Percentiles rank a stretch among this genome's conserved stretches.
Evolutionary conservation across 1,139 yeast genomes (phyloP).

Genomic region (Hansenula sp.): DNA sequence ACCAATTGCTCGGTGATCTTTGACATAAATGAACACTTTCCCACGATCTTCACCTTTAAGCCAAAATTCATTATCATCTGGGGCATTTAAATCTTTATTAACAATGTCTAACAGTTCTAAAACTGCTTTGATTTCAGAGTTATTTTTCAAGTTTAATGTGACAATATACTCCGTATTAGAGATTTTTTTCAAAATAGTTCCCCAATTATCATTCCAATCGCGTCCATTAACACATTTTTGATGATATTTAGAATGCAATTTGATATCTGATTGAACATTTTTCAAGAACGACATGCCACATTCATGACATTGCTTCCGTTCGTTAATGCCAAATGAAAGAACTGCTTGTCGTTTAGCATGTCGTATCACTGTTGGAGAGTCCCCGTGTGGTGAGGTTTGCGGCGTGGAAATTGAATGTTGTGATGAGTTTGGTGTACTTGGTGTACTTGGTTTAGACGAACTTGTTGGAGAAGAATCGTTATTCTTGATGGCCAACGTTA

Average conservation of each 20-base stretch:
- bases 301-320: constrained; percentile 38
- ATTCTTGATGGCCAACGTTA: not conserved
- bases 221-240: constrained; percentile 44
- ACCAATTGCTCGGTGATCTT: constrained; percentile 44
- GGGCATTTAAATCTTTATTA: constrained; percentile 59
- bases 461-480: not conserved
- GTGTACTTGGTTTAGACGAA: constrained; percentile 1
- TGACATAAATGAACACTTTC: constrained; percentile 44
- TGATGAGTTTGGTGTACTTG: constrained; percentile 4
- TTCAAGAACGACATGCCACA: constrained; percentile 62
- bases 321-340: constrained; percentile 13
- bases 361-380: not conserved
- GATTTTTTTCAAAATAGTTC: constrained; percentile 11
- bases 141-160: constrained; percentile 26
- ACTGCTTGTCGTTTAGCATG: constrained; percentile 10
- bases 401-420: constrained; percentile 6
- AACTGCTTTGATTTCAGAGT: constrained; percentile 29
- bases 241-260: constrained; percentile 48
- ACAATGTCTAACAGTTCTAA: constrained; percentile 43
- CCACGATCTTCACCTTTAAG: constrained; percentile 29
- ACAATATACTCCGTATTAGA: constrained; percentile 20
- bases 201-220: constrained; percentile 34
- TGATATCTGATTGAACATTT: constrained; percentile 40
- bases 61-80: constrained; percentile 51
- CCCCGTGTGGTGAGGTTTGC: not conserved